Percentiles rank a stretch among this genome's conserved stretches.
phyloP scores from a whole-genome alignment of 1,284 basidiomycete species.

The Trichosporon sp. region DNA sequence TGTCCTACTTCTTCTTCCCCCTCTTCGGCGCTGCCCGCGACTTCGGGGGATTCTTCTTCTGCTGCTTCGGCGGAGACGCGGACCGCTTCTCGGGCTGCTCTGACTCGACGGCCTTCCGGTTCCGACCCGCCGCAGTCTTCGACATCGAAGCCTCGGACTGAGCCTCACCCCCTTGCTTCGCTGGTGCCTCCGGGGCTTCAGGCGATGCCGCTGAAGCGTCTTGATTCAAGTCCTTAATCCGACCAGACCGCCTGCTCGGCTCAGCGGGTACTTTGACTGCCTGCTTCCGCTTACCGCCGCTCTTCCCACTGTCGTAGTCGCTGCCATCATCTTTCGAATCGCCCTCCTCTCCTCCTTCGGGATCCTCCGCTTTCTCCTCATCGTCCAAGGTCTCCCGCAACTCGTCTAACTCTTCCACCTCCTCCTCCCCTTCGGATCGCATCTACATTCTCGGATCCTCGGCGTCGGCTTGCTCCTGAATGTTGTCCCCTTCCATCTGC shows the following conservation, averaged over 20 bases:
- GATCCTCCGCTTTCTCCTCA: not conserved
- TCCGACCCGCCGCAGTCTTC: not conserved
- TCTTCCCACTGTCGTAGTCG: not conserved
- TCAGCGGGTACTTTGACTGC: not conserved
- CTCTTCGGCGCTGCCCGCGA: not conserved
- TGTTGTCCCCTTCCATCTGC: not conserved
- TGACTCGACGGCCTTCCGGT: not conserved
- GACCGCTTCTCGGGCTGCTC: not conserved
- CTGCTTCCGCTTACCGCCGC: not conserved
- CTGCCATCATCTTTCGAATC: not conserved
- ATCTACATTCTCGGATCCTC: not conserved
- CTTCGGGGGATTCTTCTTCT: not conserved
- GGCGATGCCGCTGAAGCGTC: not conserved
- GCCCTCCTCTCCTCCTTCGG: not conserved
- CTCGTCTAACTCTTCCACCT: not conserved
- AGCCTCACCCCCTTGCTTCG: not conserved
- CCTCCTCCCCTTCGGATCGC: not conserved
- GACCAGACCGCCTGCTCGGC: too few relatives aligned
- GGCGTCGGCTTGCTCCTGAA: not conserved
- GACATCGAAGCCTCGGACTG: not conserved
- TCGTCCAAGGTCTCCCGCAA: too few relatives aligned
- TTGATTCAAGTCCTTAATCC: not conserved
- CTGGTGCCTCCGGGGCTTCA: not conserved
- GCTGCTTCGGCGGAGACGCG: not conserved
- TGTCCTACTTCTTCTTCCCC: not conserved